Conservation (phyloP, 495 filamentous ascomycete genomes). For the Penicillium antarcticum region DNA sequence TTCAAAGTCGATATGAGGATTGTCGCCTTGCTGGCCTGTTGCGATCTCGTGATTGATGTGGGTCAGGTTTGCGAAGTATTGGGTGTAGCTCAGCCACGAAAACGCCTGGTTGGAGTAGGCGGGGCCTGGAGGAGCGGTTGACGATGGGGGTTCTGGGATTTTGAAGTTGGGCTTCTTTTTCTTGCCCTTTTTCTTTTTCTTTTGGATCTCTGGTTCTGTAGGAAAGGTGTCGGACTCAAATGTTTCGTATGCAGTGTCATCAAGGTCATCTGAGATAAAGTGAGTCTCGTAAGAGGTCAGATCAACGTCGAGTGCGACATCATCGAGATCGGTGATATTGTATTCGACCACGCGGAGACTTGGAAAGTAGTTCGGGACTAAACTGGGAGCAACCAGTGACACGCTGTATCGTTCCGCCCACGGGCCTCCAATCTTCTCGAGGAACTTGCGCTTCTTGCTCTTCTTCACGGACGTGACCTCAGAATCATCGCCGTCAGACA, state of each 20-base stretch:
- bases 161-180: constrained; percentile 59
- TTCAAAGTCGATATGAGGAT: constrained; percentile 68
- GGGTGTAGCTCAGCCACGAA: constrained; percentile 71
- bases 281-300: not conserved
- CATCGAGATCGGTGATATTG: constrained; percentile 79
- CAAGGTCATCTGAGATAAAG: constrained; percentile 14
- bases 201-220: constrained; percentile 19
- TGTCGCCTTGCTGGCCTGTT: constrained; percentile 24
- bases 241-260: not conserved
- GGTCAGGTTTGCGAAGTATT: constrained; percentile 93
- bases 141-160: constrained; percentile 69
- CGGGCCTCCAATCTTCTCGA: constrained; percentile 68
- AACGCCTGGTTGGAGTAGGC: constrained; percentile 87
- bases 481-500: constrained; percentile 10
- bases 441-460: constrained; percentile 49
- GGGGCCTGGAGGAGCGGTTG: constrained; percentile 74
- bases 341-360: constrained; percentile 86
- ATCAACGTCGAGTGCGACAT: constrained; percentile 38
- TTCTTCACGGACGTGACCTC: constrained; percentile 22
- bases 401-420: constrained; percentile 85
- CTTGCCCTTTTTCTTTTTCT: constrained; percentile 49
- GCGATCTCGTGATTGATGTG: constrained; percentile 68
- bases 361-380: constrained; percentile 93
- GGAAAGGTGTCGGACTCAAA: not conserved
- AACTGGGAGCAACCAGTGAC: constrained; percentile 73